Conservation (phyloP, 495 filamentous ascomycete species). For the Podospora pseudocomata region DNA sequence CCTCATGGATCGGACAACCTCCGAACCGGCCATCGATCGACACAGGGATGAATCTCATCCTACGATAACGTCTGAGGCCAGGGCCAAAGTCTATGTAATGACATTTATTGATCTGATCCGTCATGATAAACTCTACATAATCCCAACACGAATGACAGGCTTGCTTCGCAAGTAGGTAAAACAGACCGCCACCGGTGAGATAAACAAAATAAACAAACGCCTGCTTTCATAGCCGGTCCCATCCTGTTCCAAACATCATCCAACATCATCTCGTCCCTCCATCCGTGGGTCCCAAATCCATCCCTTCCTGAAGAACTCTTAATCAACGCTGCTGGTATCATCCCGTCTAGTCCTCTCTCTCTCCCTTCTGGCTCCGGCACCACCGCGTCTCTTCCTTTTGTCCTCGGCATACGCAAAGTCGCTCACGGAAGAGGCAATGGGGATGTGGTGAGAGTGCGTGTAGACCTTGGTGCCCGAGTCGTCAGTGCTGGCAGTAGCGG, state of each 20-base stretch:
- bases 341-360: slow-evolving; percentile 8
- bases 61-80: background rate
- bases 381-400: slow-evolving; percentile 34
- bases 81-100: background rate
- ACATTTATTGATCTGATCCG: background rate
- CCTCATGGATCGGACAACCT: background rate
- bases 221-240: slow-evolving; percentile 2
- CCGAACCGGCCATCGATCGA: background rate
- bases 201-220: slow-evolving; percentile 7
- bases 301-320: background rate
- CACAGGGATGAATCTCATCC: background rate
- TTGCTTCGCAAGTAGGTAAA: background rate
- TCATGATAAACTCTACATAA: background rate
- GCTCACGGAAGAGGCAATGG: slow-evolving; percentile 31
- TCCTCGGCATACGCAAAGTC: slow-evolving; percentile 35
- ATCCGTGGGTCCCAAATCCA: background rate
- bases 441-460: slow-evolving; percentile 71
- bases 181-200: background rate
- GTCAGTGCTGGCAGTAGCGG: slow-evolving; percentile 40
- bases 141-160: background rate
- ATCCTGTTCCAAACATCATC: background rate
- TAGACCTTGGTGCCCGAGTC: slow-evolving; percentile 77
- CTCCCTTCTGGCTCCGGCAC: slow-evolving; percentile 23
- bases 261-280: slow-evolving; percentile 3
- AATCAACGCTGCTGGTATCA: slow-evolving; percentile 6